Evolutionary conservation across 2,329 filamentous ascomycete species (phyloP), one percentile per base, ranked within the genome.

Genomic region (Parastagonospora nodorum): DNA sequence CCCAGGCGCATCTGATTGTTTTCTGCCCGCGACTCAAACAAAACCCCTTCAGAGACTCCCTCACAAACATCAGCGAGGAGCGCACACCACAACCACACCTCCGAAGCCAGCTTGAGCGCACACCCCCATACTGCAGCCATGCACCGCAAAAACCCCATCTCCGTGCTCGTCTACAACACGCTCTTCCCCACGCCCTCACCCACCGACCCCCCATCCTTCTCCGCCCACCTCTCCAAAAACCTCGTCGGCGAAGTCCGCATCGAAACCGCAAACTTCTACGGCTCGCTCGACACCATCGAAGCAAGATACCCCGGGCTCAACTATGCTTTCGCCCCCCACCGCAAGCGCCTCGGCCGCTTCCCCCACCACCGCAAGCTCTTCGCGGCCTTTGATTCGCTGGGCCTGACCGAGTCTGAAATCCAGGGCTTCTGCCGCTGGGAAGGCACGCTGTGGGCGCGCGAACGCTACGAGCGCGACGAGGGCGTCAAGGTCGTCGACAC

Each of bases 231-330:
- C 40, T 84, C 87, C 61, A 84, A 87, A 52, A 82, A 85, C 71
- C 82, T 92, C 42, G 87, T 92, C 42, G 83, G 84, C 58, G 89
- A 92, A 77, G 88, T 92, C 50, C 87, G 89, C 50, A 86, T 89
- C 67, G 89, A 92, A 73, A 90, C 89, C 1, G 84, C 87, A 59
- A 83, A 86, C 44, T 92, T 90, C 76, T 92, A 90, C 73, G 89
- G 89, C 60, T 87, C 89, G 66, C 83, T 92, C 58, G 86, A 90
- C 67, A 90, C 87, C 24, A 84, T 88, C 60, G 89, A 93, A 77
- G 88, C 89, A 59, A 89, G 90, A 63, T 92, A 92, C 60, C 89
- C 89, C 0, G 89, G 89, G 28, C 83, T 93, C 48, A 89, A 93
- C 78, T 93, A 93, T 77, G 85, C 82, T 52, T 80, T 89, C 67